Evolutionary conservation across 2,329 filamentous ascomycete genomes (phyloP).

Genomic region (Colletotrichum australisinense): DNA sequence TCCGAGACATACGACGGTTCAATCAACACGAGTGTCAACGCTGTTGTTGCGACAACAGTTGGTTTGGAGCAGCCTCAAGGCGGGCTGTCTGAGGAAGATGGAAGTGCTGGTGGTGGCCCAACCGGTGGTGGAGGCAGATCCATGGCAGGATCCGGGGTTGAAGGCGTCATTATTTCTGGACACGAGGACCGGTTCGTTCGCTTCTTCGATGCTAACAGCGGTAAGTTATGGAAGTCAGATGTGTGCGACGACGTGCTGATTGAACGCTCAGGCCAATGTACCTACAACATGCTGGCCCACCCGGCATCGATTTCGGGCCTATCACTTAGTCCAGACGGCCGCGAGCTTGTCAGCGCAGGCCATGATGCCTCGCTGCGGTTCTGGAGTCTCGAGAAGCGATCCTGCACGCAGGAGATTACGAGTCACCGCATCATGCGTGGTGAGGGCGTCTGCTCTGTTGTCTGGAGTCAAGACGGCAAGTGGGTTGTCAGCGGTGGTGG

Average conservation of each 20-base stretch:
- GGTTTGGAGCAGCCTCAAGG: conserved; percentile 79
- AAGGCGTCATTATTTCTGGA: conserved; percentile 94
- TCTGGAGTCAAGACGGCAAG: conserved; percentile 95
- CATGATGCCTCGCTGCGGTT: conserved; percentile 96
- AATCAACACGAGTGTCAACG: conserved; percentile 82
- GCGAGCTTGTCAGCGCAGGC: conserved; percentile 93
- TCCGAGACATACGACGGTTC: conserved; percentile 94
- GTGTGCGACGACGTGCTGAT: not conserved
- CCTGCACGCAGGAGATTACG: conserved; percentile 95
- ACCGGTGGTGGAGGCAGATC: conserved; percentile 73
- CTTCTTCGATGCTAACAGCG: conserved; percentile 98
- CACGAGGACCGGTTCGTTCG: conserved; percentile 96
- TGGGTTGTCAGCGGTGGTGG: conserved; percentile 96
- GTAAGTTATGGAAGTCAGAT: conserved; percentile 66
- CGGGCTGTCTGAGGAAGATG: conserved; percentile 78
- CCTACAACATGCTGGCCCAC: conserved; percentile 98
- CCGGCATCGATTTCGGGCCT: conserved; percentile 92
- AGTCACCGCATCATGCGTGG: conserved; percentile 94
- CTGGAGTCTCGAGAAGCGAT: conserved; percentile 96
- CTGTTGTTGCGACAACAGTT: conserved; percentile 87
- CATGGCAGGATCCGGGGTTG: conserved; percentile 80
- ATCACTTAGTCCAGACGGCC: conserved; percentile 91
- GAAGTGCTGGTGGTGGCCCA: conserved; percentile 76
- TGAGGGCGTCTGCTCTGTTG: conserved; percentile 92
- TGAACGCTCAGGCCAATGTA: conserved; percentile 84